phyloP scores from a whole-genome alignment of 1,139 yeast species.

The Saccharomyces hybrid region DNA sequence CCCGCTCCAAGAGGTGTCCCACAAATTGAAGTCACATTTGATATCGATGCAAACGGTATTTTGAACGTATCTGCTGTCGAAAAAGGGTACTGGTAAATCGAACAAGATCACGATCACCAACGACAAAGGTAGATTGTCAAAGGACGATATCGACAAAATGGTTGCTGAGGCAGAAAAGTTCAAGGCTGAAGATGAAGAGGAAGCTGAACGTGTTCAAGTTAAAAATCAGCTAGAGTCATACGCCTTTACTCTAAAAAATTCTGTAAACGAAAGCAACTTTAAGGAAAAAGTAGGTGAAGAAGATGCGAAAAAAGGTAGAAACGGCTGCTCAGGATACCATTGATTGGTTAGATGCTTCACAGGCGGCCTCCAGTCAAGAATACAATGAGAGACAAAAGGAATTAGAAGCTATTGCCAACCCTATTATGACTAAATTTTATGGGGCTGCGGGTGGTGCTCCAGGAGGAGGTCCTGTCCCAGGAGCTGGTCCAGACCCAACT shows the following conservation, averaged over 20 bases:
- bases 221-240: constrained; percentile 83
- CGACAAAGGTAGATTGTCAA: constrained; percentile 90
- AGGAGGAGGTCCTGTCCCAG: constrained; percentile 43
- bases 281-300: constrained; percentile 78
- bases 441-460: constrained; percentile 49
- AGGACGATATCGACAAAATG: constrained; percentile 91
- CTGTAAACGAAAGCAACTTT: constrained; percentile 53
- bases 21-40: constrained; percentile 94
- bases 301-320: constrained; percentile 70
- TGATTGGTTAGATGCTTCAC: constrained; percentile 82
- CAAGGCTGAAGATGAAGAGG: constrained; percentile 74
- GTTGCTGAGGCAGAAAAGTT: constrained; percentile 81
- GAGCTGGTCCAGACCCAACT: constrained; percentile 44
- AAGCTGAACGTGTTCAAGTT: constrained; percentile 68
- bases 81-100: constrained; percentile 83
- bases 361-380: constrained; percentile 82
- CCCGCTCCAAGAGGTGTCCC: constrained; percentile 99
- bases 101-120: constrained; percentile 74
- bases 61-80: constrained; percentile 89
- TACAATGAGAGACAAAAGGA: constrained; percentile 60
- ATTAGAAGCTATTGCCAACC: constrained; percentile 56
- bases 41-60: constrained; percentile 94
- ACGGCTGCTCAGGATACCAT: constrained; percentile 80
- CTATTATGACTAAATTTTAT: constrained; percentile 58
- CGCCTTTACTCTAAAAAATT: constrained; percentile 72